Percentiles rank a stretch among this genome's conserved stretches.
Evolutionary conservation across 2,329 filamentous ascomycete species (phyloP).

Genomic region (Penicillium paneum): DNA sequence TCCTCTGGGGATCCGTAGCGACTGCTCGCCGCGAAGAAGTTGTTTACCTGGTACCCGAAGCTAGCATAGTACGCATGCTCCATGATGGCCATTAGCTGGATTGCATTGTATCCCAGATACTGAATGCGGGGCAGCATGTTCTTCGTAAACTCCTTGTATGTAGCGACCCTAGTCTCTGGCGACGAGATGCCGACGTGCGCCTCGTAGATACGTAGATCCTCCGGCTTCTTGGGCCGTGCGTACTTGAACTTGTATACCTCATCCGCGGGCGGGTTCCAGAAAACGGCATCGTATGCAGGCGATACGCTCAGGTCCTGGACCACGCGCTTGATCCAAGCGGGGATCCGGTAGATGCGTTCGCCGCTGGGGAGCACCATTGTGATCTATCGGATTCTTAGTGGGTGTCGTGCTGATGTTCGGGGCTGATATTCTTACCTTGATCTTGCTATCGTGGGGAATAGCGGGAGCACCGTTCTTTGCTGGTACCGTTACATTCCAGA

Average conservation of each 20-base stretch:
- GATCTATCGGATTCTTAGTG: slow-evolving; percentile 55
- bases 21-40: slow-evolving; percentile 96
- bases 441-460: slow-evolving; percentile 89
- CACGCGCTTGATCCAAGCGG: slow-evolving; percentile 96
- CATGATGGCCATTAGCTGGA: slow-evolving; percentile 99
- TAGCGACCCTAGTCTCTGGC: slow-evolving; percentile 80
- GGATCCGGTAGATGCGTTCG: slow-evolving; percentile 80
- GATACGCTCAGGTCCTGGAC: slow-evolving; percentile 89
- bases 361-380: slow-evolving; percentile 76
- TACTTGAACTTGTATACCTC: slow-evolving; percentile 85
- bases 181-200: slow-evolving; percentile 98
- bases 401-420: not conserved
- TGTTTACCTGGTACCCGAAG: slow-evolving; percentile 98
- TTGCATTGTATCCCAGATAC: slow-evolving; percentile 88
- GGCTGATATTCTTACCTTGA: slow-evolving; percentile 64
- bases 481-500: slow-evolving; percentile 79
- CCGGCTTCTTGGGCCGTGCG: slow-evolving; percentile 73
- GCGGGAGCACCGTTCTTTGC: slow-evolving; percentile 69
- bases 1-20: slow-evolving; percentile 92
- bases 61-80: slow-evolving; percentile 99
- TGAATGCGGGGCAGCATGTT: slow-evolving; percentile 91
- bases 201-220: slow-evolving; percentile 89
- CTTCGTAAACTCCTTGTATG: slow-evolving; percentile 95
- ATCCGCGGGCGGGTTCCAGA: slow-evolving; percentile 85
- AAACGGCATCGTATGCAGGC: slow-evolving; percentile 87